Conservation (phyloP, 2,329 filamentous ascomycete genomes). For the Fusarium odoratissimum region DNA sequence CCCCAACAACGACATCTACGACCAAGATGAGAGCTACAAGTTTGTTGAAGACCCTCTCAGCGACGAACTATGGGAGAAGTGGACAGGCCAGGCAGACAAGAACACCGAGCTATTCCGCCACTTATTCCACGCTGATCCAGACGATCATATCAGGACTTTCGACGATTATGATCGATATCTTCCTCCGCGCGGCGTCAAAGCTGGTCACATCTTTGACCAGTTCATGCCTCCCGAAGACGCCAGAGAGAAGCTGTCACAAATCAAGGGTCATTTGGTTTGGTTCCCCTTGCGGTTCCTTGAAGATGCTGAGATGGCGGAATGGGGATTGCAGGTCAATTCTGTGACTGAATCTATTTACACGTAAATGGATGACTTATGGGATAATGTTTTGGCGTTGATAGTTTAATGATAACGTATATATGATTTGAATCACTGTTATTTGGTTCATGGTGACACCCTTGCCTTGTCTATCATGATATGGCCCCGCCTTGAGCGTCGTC, state of each 20-base stretch:
- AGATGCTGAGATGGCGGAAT: conserved; percentile 90
- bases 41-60: conserved; percentile 78
- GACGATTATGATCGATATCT: conserved; percentile 88
- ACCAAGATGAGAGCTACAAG: conserved; percentile 70
- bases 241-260: conserved; percentile 77
- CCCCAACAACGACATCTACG: conserved; percentile 71
- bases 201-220: conserved; percentile 88
- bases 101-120: conserved; percentile 84
- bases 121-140: conserved; percentile 88
- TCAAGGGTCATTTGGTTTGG: conserved; percentile 92
- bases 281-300: conserved; percentile 91
- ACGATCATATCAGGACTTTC: conserved; percentile 86
- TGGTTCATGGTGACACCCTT: background rate
- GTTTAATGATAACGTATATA: background rate
- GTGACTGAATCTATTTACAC: conserved; percentile 91
- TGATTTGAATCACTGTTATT: background rate
- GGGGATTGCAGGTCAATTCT: conserved; percentile 84
- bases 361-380: conserved; percentile 47
- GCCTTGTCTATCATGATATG: background rate
- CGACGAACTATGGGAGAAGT: conserved; percentile 74
- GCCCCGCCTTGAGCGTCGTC: conserved; percentile 10
- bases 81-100: conserved; percentile 74
- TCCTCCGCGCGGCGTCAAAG: conserved; percentile 75
- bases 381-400: background rate
- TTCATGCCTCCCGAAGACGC: conserved; percentile 80